Base-by-base conservation (phyloP, 2,329 filamentous ascomycete species). In the Penicillium thymicola region DNA sequence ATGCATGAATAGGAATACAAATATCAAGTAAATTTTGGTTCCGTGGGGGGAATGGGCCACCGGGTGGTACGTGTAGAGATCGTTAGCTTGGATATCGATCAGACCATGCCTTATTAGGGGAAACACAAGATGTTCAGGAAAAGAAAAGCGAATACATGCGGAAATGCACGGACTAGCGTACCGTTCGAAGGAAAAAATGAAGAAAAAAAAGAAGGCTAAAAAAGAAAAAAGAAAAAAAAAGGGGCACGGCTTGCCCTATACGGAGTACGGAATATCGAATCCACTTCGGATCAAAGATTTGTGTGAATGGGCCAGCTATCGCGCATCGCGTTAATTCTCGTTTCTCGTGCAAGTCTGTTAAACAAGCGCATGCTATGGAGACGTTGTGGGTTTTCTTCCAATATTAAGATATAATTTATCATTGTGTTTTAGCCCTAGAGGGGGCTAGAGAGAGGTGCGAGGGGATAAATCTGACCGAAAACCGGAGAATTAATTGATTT, bases 11-110 rank as follows among this genome's bases (percentile, higher is more conserved):
- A 27, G 10, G 23, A 48, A 49, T 18, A 11, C 2, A 18, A 27
- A 28, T 6, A 28, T 27, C 32, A 28, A 14, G 3, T 18, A 37
- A 27, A 25, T 38, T 37, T 18, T 27, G n/a, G n/a, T 30, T 36
- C 41, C n/a, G 18, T 25, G 14, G 5, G 28, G 30, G 11, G 1
- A 13, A 13, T 21, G 36, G n/a, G 42, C 49, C 49, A 44, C 51
- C 16, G 10, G 8, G 43, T 53, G 44, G 51, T 54, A 54, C 51
- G 51, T 54, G 51, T 43, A 51, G 18, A 55, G 53, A 55, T 51
- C 51, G 36, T 36, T 50, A 49, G 44, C 51, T 54, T 45, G 38
- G 43, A 43, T 52, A 36, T 61, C 51, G 54, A 62, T 56, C 55
- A 61, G 42, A 40, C 53, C 45, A 51, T 54, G 23, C 57, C 57